Evolutionary conservation across 305 asterid species (phyloP).

Genomic region (Solanum hybrid): DNA sequence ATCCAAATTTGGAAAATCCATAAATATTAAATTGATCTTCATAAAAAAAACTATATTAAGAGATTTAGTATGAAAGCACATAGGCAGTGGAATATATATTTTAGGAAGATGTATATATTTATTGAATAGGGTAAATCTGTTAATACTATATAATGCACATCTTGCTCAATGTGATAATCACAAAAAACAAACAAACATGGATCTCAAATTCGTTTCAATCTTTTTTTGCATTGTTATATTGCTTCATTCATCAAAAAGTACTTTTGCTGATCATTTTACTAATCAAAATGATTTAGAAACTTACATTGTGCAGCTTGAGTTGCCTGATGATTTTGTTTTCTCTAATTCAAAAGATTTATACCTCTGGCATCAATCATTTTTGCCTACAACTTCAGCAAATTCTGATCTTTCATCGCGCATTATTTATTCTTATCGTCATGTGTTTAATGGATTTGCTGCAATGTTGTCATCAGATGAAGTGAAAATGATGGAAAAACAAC

Average conservation of each 20-base stretch:
- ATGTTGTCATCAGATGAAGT: constrained; percentile 20
- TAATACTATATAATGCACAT: background rate
- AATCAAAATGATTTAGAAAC: background rate
- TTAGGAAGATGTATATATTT: background rate
- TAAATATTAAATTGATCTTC: background rate
- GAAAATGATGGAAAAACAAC: constrained; percentile 19
- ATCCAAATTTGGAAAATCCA: background rate
- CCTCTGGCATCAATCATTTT: constrained; percentile 28
- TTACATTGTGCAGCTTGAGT: constrained; percentile 17
- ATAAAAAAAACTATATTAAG: background rate
- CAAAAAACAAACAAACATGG: background rate
- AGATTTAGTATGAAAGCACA: background rate
- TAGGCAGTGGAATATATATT: background rate
- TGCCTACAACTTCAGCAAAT: constrained; percentile 6
- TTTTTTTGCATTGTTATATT: background rate
- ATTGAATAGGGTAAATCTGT: background rate
- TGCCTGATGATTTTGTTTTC: background rate
- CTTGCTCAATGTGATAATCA: background rate
- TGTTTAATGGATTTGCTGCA: constrained; percentile 37
- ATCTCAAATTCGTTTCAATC: background rate
- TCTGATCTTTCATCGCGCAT: constrained; percentile 7
- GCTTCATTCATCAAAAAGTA: background rate
- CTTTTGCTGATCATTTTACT: background rate
- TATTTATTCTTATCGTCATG: constrained; percentile 20
- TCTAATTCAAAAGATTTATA: constrained; percentile 1